phyloP scores from a whole-genome alignment of 495 filamentous ascomycete species.

The Parathielavia hyrcaniae region DNA sequence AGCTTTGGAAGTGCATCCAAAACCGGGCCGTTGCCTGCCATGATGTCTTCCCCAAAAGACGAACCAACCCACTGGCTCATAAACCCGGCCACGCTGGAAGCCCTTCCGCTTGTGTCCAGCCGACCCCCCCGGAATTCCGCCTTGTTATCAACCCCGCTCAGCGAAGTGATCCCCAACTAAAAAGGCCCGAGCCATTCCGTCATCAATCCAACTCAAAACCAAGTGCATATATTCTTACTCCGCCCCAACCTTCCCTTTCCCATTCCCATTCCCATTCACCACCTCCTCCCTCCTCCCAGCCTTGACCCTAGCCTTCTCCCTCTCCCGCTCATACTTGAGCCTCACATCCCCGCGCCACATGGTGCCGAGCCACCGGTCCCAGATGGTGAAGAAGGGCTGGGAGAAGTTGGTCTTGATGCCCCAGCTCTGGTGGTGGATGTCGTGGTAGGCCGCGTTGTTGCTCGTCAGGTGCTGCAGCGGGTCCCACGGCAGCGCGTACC shows the following conservation, averaged over 20 bases:
- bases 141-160: not conserved
- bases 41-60: conserved; percentile 8
- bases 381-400: conserved; percentile 83
- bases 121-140: not conserved
- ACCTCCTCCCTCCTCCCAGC: conserved; percentile 15
- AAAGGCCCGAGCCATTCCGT: not conserved
- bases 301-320: conserved; percentile 34
- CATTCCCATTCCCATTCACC: not conserved
- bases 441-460: conserved; percentile 93
- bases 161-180: not conserved
- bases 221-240: not conserved
- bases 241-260: not conserved
- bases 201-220: not conserved
- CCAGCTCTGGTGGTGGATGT: conserved; percentile 98
- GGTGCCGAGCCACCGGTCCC: conserved; percentile 68
- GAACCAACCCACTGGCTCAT: too few species aligned
- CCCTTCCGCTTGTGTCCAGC: not conserved
- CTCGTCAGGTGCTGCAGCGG: conserved; percentile 83
- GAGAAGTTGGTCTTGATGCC: conserved; percentile 81
- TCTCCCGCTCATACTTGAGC: conserved; percentile 39
- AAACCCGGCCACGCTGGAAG: too few species aligned
- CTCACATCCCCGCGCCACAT: conserved; percentile 60
- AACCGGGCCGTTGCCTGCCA: not conserved
- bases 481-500: conserved; percentile 91
- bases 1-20: not conserved